Evolutionary conservation across 768 basidiomycete species (phyloP).

Genomic region (Tephrocybe sp.): DNA sequence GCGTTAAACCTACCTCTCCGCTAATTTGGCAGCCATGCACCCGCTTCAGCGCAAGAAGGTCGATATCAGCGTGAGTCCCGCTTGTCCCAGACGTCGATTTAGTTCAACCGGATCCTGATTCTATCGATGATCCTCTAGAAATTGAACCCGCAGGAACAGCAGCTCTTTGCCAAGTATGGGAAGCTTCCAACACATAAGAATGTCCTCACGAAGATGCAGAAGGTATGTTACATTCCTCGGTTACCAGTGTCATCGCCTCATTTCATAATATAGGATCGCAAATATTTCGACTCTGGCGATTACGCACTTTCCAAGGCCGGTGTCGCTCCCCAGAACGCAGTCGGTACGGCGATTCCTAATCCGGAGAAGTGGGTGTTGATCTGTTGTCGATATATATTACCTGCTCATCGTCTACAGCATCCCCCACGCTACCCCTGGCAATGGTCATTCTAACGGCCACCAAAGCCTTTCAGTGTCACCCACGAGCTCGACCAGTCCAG

Average conservation of each 20-base stretch:
- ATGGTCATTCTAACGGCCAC: constrained; percentile 44
- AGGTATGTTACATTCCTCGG: constrained; percentile 49
- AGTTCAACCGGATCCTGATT: constrained; percentile 17
- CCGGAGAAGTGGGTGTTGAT: constrained; percentile 80
- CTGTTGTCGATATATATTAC: constrained; percentile 14
- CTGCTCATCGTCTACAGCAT: constrained; percentile 53
- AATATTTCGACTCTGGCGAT: constrained; percentile 99
- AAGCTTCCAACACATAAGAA: constrained; percentile 95
- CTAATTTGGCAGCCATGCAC: constrained; percentile 50
- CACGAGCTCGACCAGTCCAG: constrained; percentile 65
- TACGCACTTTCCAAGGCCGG: constrained; percentile 97
- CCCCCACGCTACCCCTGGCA: constrained; percentile 77
- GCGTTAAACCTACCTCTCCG: constrained; percentile 27
- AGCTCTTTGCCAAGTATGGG: constrained; percentile 93
- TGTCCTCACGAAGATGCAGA: constrained; percentile 91
- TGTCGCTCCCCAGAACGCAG: constrained; percentile 79
- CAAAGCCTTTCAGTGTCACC: constrained; percentile 71
- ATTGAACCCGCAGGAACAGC: constrained; percentile 86
- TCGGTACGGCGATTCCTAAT: constrained; percentile 97
- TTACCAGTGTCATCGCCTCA: constrained; percentile 15
- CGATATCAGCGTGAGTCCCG: constrained; percentile 80
- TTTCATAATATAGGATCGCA: constrained; percentile 73
- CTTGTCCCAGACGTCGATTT: not conserved
- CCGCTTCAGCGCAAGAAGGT: constrained; percentile 87
- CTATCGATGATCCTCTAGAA: constrained; percentile 48